Base-by-base conservation (phyloP, 108 stramenopile genomes). In the Cyclostephanos tholiformis region DNA sequence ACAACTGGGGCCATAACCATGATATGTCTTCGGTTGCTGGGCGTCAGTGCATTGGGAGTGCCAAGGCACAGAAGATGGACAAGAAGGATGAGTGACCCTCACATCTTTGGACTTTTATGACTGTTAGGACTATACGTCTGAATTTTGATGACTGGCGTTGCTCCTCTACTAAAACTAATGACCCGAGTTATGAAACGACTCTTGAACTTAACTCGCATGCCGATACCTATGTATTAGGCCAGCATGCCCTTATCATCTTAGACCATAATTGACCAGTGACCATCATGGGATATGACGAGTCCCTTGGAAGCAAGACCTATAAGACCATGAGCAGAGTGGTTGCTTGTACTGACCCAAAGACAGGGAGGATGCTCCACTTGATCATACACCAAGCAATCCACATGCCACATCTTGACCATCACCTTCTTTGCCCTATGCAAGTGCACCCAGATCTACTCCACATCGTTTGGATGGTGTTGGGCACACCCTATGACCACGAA, bases 371-470 rank as follows among this genome's bases (percentile, higher is more conserved):
- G 26, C 19, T 43, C 1, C 25, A 52, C 35, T 23, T 65, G n/a
- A 35, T 66, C 20, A 50, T 74, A 5, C 8, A 74, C 51, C 72
- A 74, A 30, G 64, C 64, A 6, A 57, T 74, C 0, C 48, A 65
- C 17, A 52, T 74, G 0, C 72, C 72, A 29, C 55, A 56, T 29
- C 46, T 74, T 19, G 71, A 72, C 48, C 61, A 72, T 44, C 20
- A 44, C 50, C 65, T 76, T 8, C 62, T 76, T 16, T 76, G 75
- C 44, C 75, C 68, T 16, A 76, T 76, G 75, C 68, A 36, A 11
- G 27, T 62, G 41, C 32, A 35, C 63, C 1, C 64, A 74, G 9
- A 49, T 74, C 10, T 74, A 65, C 51, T 43, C 38, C 14, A 56
- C 73, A 12, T 12, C 12, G 1, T 56, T 56, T 32, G 29, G 65